A percentile compares a stretch with the other conserved stretches of the same genome.
phyloP scores from a whole-genome alignment of 116 monocot species.

The Trichopus zeylanicus region DNA sequence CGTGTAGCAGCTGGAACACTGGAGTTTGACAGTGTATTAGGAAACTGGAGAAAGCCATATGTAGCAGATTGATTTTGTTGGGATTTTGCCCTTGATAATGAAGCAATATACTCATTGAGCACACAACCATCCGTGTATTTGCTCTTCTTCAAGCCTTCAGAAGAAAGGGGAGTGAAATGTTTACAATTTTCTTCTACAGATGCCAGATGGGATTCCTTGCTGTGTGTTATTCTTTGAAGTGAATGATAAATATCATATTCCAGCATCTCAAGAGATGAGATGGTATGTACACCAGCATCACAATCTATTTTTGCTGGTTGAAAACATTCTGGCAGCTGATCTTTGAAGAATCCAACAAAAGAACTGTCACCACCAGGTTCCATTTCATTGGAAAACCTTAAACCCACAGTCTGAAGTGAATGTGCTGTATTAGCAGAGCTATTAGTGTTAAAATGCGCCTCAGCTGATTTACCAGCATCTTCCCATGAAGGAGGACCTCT shows the following conservation, averaged over 20 bases:
- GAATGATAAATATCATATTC: constrained; percentile 52
- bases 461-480: constrained; percentile 21
- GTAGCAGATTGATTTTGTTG: constrained; percentile 15
- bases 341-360: constrained; percentile 21
- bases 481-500: constrained; percentile 73
- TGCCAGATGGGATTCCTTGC: constrained; percentile 9
- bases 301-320: constrained; percentile 17
- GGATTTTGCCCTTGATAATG: constrained; percentile 22
- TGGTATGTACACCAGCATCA: constrained; percentile 4
- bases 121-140: constrained; percentile 18
- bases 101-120: constrained; percentile 23
- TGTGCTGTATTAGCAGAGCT: constrained; percentile 16
- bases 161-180: constrained; percentile 4
- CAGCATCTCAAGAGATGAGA: constrained; percentile 30
- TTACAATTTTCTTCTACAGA: constrained; percentile 1
- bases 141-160: constrained; percentile 10
- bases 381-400: constrained; percentile 26
- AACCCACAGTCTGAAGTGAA: constrained; percentile 10
- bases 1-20: constrained; percentile 5
- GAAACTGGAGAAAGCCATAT: constrained; percentile 9
- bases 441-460: constrained; percentile 8
- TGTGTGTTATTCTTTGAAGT: constrained; percentile 23
- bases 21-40: constrained; percentile 20
- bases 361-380: constrained; percentile 28
- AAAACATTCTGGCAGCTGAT: constrained; percentile 16